Conservation (phyloP, 2,329 filamentous ascomycete genomes). For the Tolypocladium capitatum region DNA sequence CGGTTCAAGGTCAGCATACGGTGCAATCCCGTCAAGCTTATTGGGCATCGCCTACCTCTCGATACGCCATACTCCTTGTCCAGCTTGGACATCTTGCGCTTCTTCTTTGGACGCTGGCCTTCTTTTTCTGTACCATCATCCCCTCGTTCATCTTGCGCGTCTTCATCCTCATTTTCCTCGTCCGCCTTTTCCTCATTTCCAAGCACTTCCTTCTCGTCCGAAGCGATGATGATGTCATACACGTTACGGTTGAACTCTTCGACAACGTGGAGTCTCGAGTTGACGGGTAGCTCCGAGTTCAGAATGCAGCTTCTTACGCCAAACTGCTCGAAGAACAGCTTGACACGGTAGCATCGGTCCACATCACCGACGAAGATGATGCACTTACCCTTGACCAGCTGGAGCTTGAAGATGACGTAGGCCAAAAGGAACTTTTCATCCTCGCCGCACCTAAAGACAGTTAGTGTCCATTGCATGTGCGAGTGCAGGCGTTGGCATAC, state of each 20-base stretch:
- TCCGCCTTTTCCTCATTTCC: slow-evolving; percentile 43
- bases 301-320: slow-evolving; percentile 86
- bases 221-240: slow-evolving; percentile 96
- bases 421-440: slow-evolving; percentile 91
- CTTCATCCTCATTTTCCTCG: slow-evolving; percentile 26
- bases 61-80: slow-evolving; percentile 93
- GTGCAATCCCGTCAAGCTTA: neutral
- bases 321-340: slow-evolving; percentile 94
- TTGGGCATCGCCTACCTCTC: slow-evolving; percentile 39
- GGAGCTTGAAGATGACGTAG: slow-evolving; percentile 91
- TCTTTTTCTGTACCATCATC: slow-evolving; percentile 12
- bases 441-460: slow-evolving; percentile 56
- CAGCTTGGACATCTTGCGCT: slow-evolving; percentile 38
- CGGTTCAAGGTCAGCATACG: neutral
- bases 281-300: slow-evolving; percentile 89
- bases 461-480: slow-evolving; percentile 4
- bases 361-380: slow-evolving; percentile 64
- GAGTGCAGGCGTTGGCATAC: slow-evolving; percentile 19
- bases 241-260: slow-evolving; percentile 95
- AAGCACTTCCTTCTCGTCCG: slow-evolving; percentile 78
- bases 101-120: slow-evolving; percentile 14
- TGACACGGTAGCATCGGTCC: slow-evolving; percentile 78
- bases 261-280: slow-evolving; percentile 85
- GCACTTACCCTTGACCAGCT: slow-evolving; percentile 85
- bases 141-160: slow-evolving; percentile 27